Conservation (phyloP, 768 basidiomycete genomes). For the Phaffia tasmanica region DNA sequence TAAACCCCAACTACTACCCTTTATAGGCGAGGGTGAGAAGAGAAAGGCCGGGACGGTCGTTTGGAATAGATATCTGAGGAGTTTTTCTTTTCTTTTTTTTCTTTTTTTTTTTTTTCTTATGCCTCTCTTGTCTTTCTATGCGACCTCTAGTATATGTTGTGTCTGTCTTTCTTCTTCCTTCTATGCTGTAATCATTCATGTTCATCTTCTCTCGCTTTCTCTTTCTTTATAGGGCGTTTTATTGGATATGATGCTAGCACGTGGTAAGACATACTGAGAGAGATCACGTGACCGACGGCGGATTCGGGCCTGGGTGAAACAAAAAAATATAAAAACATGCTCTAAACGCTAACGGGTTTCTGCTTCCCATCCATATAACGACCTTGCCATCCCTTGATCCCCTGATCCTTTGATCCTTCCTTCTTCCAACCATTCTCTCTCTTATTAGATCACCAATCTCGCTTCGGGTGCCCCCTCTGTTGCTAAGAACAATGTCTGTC, state of each 20-base stretch:
- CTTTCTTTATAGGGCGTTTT: no score
- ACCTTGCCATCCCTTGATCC: neutral
- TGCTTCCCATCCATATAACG: neutral
- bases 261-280: neutral
- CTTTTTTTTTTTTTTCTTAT: neutral
- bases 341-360: neutral
- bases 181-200: no score
- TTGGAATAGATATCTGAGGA: constrained; percentile 15
- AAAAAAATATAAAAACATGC: neutral
- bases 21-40: no score
- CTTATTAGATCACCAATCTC: neutral
- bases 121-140: no score
- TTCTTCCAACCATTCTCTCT: neutral
- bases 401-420: neutral
- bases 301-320: neutral
- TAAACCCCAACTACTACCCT: neutral
- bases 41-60: neutral
- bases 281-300: constrained; percentile 4
- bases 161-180: no score
- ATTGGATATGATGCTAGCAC: no score
- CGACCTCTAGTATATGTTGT: no score
- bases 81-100: neutral
- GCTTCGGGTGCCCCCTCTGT: neutral
- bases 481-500: neutral
- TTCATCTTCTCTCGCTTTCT: no score